Evolutionary conservation across 345 rosid genomes (phyloP), one percentile per base, ranked within the genome.

Genomic region (Eucalyptus lansdowneana): DNA sequence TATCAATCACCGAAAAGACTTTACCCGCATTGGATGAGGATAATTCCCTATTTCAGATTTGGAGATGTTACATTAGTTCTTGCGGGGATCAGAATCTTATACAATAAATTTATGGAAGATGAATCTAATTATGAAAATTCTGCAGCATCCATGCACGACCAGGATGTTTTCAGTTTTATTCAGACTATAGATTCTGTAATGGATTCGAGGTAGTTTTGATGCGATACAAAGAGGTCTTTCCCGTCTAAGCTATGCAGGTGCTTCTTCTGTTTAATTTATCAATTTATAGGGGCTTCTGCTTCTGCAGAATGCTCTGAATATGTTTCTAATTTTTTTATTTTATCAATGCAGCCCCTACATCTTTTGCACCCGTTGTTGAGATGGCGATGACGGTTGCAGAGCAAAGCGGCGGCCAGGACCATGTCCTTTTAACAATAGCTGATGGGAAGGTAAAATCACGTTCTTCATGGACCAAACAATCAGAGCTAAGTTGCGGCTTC

Each of bases 401-500:
- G n/a, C n/a, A n/a, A n/a, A n/a, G 98, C 90, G 96, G 95, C 4
- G 97, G 96, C 49, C 99, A 96, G 86, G 96, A 96, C 94, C 98
- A 97, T 92, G 97, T 97, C 91, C 91, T 96, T 88, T 90, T 96
- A 90, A 96, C 96, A 65, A 96, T 96, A 56, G 99, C 98, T 54
- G 99, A 97, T 91, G 99, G 99, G 51, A 98, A 96, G 97, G 98
- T 97, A 92, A 86, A 69, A 81, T 37, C 42, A 49, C 86, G 19
- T 54, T 60, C 50, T 19, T 14, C 67, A 87, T 69, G 87, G 85
- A 87, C 14, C 60, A 31, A 53, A 56, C 72, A 37, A 16, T 86
- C 50, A 37, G 21, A 27, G 86, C 49, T 81, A 47, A 22, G 24
- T 40, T 19, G 86, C 4, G 25, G 86, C 86, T 42, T 60, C 67